Evolutionary conservation across 73 alveolate genomes (phyloP).

Genomic region (Strombidium stylifer): DNA sequence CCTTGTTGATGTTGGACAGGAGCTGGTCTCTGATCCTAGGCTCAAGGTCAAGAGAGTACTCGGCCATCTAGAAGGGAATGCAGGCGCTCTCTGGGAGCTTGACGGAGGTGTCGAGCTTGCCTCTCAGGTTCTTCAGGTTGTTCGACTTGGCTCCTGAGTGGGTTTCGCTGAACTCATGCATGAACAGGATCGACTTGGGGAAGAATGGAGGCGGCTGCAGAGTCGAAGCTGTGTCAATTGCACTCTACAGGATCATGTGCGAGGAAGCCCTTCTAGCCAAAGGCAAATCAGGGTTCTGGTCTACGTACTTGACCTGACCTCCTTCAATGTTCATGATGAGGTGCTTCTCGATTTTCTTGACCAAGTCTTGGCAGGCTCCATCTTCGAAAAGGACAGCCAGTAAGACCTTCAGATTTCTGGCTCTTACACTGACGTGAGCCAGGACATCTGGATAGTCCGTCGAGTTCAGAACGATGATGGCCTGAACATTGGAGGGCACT

Average conservation of each 20-base stretch:
- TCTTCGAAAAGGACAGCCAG: slow-evolving; percentile 76
- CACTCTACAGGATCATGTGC: not conserved
- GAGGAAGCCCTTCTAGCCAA: slow-evolving; percentile 21
- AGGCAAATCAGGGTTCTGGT: slow-evolving; percentile 26
- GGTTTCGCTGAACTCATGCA: slow-evolving; percentile 58
- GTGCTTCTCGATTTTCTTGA: slow-evolving; percentile 5
- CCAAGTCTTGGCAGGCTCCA: slow-evolving; percentile 42
- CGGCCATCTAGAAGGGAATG: slow-evolving; percentile 74
- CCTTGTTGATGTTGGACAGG: slow-evolving; percentile 43
- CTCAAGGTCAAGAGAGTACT: slow-evolving; percentile 61
- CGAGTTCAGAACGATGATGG: slow-evolving; percentile 62
- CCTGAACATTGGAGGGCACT: slow-evolving; percentile 81
- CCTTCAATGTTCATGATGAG: slow-evolving; percentile 3
- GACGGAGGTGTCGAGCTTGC: slow-evolving; percentile 57
- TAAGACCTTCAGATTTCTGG: slow-evolving; percentile 83
- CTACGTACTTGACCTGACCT: slow-evolving; percentile 15
- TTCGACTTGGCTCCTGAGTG: slow-evolving; percentile 78
- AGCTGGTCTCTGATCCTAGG: slow-evolving; percentile 57
- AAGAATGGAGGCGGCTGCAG: slow-evolving; percentile 13
- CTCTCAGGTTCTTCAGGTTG: slow-evolving; percentile 59
- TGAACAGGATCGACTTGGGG: slow-evolving; percentile 48
- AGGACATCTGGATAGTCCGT: slow-evolving; percentile 89
- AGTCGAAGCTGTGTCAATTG: slow-evolving; percentile 14
- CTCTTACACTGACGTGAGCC: slow-evolving; percentile 90
- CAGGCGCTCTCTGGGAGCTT: slow-evolving; percentile 77